Base-by-base conservation (phyloP, 1,284 basidiomycete genomes). In the Neolentinus lepideus region DNA sequence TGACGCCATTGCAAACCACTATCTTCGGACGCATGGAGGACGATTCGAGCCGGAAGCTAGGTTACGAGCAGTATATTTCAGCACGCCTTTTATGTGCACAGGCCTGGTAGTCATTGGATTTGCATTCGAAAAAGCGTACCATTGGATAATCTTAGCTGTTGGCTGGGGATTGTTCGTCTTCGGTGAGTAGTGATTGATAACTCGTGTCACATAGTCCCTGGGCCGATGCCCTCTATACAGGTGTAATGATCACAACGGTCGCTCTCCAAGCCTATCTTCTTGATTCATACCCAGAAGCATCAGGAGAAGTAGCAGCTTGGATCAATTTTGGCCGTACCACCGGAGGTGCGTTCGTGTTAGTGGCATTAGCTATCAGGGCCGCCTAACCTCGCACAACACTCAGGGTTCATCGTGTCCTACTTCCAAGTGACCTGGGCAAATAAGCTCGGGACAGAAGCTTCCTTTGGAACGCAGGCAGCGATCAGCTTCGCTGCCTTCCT, bases 341-440 rank as follows among this genome's bases (percentile, higher is more conserved):
- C 16, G 47, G 47, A 50, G 47, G 47, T 50, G 16, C 22, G 47
- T 29, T 43, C 47, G 9, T 47, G n/a, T 47, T 47, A 50, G 11
- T 12, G n/a, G 14, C 24, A 25, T 6, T 50, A 21, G 22, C 12
- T 25, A 26, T 10, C 27, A n/a, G n/a, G n/a, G n/a, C n/a, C n/a
- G 12, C 4, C 21, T 50, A 50, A 26, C 47, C 24, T 16, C 6
- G 11, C 24, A n/a, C 4, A 8, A 10, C 22, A 6, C 14, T 16
- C 47, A 50, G 47, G 47, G 9, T 50, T 50, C n/a, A 50, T 50
- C 47, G 47, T 50, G 6, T 50, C 47, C 8, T 50, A 50, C 24
- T 50, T 50, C 47, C 47, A 50, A 25, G 47, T 50, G 47, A 50
- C 22, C 12, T 50, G 47, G 47, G 47, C 47, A 14, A 50, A 50